Evolutionary conservation across 495 filamentous ascomycete genomes (phyloP).

Genomic region (Penicillium roqueforti): DNA sequence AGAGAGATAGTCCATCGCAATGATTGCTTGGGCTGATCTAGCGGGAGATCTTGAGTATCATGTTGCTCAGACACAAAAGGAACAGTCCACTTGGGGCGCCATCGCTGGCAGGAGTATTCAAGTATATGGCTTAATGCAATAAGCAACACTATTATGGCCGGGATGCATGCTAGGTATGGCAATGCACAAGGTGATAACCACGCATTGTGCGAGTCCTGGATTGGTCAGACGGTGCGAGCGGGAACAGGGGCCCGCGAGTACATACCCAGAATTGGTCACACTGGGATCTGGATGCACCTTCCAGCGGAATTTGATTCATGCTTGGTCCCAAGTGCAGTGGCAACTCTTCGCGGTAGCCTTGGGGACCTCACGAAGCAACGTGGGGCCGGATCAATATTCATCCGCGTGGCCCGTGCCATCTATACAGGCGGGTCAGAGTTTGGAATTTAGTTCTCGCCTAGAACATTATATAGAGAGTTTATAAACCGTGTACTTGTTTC

Average conservation of each 20-base stretch:
- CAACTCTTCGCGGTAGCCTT: not conserved
- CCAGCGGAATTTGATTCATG: slow-evolving; percentile 22
- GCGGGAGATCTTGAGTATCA: slow-evolving; percentile 27
- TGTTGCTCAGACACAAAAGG: slow-evolving; percentile 45
- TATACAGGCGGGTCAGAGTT: not conserved
- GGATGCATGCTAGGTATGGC: slow-evolving; percentile 43
- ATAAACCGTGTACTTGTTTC: not conserved
- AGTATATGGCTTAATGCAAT: slow-evolving; percentile 37
- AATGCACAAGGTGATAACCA: slow-evolving; percentile 46
- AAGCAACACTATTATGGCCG: slow-evolving; percentile 38
- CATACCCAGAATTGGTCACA: slow-evolving; percentile 29
- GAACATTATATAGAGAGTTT: not conserved
- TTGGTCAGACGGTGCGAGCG: slow-evolving; percentile 14
- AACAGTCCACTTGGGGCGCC: slow-evolving; percentile 47
- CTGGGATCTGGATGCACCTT: not conserved
- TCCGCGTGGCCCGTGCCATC: slow-evolving; percentile 6
- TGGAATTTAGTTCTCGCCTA: not conserved
- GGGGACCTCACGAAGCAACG: not conserved
- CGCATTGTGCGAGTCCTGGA: slow-evolving; percentile 48
- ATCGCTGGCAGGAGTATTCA: slow-evolving; percentile 19
- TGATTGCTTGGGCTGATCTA: slow-evolving; percentile 22
- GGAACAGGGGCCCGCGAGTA: not conserved
- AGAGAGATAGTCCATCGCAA: slow-evolving; percentile 36
- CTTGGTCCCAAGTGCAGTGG: slow-evolving; percentile 10
- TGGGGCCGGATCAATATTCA: slow-evolving; percentile 10